Percentiles rank a stretch among this genome's conserved stretches.
Evolutionary conservation across 805 yeast species (phyloP).

Genomic region (Hemisphaericaspora nanyangensis): DNA sequence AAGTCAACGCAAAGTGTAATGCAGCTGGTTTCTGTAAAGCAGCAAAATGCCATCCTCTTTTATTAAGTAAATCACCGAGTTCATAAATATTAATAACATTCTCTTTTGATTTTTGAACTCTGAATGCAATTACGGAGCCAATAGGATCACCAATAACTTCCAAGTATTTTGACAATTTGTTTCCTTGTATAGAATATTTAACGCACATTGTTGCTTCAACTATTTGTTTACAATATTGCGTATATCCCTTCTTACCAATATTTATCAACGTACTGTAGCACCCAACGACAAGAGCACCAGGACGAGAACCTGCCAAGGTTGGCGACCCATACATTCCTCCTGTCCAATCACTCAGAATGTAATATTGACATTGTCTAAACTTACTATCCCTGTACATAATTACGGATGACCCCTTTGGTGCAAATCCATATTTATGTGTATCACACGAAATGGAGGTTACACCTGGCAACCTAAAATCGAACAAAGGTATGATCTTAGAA

Average conservation of each 20-base stretch:
- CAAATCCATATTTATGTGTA: constrained; percentile 98
- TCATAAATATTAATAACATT: constrained; percentile 62
- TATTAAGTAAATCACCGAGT: constrained; percentile 65
- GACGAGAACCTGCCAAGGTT: constrained; percentile 93
- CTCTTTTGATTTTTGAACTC: constrained; percentile 33
- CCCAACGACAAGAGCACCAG: constrained; percentile 96
- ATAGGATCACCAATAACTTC: constrained; percentile 81
- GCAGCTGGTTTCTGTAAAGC: constrained; percentile 89
- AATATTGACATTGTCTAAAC: constrained; percentile 79
- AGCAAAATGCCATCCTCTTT: constrained; percentile 84
- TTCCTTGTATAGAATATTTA: constrained; percentile 41
- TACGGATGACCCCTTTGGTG: constrained; percentile 93
- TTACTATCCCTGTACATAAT: constrained; percentile 77
- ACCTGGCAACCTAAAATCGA: constrained; percentile 81
- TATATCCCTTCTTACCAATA: constrained; percentile 84
- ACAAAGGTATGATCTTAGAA: constrained; percentile 43
- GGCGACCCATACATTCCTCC: constrained; percentile 98
- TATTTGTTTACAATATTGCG: constrained; percentile 60
- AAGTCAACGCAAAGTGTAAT: constrained; percentile 84
- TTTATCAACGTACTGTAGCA: constrained; percentile 92
- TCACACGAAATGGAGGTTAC: constrained; percentile 99
- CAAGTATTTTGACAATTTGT: constrained; percentile 48
- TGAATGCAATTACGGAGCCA: constrained; percentile 78
- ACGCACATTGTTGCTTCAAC: constrained; percentile 60
- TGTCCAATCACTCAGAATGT: constrained; percentile 77